These are phyloP conservation scores for Nothophoma quercina DNA, from an alignment of 2,329 filamentous ascomycete genomes.

Conservation along the genomic window DNA sequence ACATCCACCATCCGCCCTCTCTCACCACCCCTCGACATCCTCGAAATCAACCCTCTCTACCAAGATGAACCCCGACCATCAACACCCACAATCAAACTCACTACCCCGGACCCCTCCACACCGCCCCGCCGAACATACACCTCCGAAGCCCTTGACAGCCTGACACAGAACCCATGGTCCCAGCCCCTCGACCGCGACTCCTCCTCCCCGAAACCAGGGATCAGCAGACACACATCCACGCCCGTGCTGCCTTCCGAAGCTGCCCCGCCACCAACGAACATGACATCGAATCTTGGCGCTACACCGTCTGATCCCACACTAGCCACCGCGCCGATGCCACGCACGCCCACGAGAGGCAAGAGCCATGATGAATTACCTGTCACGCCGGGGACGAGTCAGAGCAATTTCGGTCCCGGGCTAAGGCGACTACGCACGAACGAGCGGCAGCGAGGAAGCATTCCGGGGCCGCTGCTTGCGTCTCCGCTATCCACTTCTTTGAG, in stretches of 20 bases:
- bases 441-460: slow-evolving; percentile 31
- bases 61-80: slow-evolving; percentile 26
- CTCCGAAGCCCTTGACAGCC: slow-evolving; percentile 25
- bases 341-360: slow-evolving; percentile 18
- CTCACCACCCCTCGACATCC: slow-evolving; percentile 29
- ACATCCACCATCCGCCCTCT: slow-evolving; percentile 36
- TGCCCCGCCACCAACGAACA: slow-evolving; percentile 17
- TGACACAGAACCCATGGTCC: slow-evolving; percentile 43
- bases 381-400: slow-evolving; percentile 29
- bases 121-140: slow-evolving; percentile 19
- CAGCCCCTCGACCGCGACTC: slow-evolving; percentile 10
- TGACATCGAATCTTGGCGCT: slow-evolving; percentile 29
- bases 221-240: slow-evolving; percentile 36
- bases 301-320: slow-evolving; percentile 14
- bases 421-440: slow-evolving; percentile 43
- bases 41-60: slow-evolving; percentile 24
- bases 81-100: slow-evolving; percentile 36
- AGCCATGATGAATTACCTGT: slow-evolving; percentile 20
- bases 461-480: slow-evolving; percentile 65
- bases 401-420: slow-evolving; percentile 25
- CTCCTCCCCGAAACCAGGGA: slow-evolving; percentile 18
- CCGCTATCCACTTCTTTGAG: slow-evolving; percentile 67
- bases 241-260: slow-evolving; percentile 42
- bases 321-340: slow-evolving; percentile 9
- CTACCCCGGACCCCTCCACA: slow-evolving; percentile 23